Percentiles rank a stretch among this genome's conserved stretches.
Conservation (phyloP, 2,329 filamentous ascomycete species). For the Chaetomium strumarium region DNA sequence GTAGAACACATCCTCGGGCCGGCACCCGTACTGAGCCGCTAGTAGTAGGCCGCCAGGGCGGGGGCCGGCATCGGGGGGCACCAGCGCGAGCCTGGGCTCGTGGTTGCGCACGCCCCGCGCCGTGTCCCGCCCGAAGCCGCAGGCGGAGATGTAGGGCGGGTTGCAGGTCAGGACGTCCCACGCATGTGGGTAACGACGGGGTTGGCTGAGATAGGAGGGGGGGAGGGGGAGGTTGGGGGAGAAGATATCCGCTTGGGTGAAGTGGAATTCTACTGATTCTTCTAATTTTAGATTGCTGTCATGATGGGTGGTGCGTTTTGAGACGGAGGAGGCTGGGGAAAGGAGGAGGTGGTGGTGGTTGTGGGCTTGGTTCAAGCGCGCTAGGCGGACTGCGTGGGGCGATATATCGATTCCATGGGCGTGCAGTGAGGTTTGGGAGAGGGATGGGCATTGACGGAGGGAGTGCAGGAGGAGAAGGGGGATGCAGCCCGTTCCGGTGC, state of each 20-base stretch:
- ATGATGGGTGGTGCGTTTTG: background rate
- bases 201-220: background rate
- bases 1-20: conserved; percentile 58
- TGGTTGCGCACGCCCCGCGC: conserved; percentile 69
- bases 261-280: too few relatives aligned
- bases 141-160: conserved; percentile 78
- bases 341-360: conserved; percentile 35
- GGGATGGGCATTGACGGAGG: conserved; percentile 43
- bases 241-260: conserved; percentile 21
- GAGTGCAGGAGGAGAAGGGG: conserved; percentile 62
- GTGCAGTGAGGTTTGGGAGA: conserved; percentile 15
- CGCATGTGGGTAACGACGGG: background rate
- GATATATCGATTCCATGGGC: conserved; percentile 74
- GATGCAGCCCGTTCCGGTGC: conserved; percentile 89
- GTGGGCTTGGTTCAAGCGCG: conserved; percentile 54
- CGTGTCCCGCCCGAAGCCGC: conserved; percentile 57
- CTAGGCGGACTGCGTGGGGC: conserved; percentile 55
- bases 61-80: conserved; percentile 37
- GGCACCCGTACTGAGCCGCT: conserved; percentile 1
- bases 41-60: background rate
- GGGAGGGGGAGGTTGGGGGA: conserved; percentile 14
- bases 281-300: conserved; percentile 7
- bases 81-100: conserved; percentile 76
- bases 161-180: conserved; percentile 74
- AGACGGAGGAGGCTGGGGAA: conserved; percentile 17